Evolutionary conservation across 352 stramenopile genomes (phyloP), one percentile per base, ranked within the genome.

Genomic region (Pythium dissotocum): DNA sequence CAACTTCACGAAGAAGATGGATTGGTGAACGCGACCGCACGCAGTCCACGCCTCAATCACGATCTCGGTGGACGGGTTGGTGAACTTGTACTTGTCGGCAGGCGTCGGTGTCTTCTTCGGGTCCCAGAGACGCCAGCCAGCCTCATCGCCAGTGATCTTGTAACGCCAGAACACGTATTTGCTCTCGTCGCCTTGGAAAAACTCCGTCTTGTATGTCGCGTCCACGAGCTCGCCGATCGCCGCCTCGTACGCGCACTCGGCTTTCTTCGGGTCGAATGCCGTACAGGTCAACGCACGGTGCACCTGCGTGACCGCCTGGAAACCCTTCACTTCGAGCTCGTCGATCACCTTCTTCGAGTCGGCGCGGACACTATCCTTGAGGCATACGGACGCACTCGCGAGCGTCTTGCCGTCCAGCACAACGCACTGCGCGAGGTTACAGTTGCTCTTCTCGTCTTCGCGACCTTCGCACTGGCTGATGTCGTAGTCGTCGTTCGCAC

Each of bases 141-240:
- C 65, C 5, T 40, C 60, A 40, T 80, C 69, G 33, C 71, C 75
- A 1, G 70, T 49, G 36, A 91, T 59, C 30, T 78, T 78, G 71
- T 82, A 91, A 38, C 83, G 82, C 85, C 85, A 93, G 61, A 79
- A 87, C 1, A 90, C 79, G 48, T 79, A 93, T 26, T 60, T 58
- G 21, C 42, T 30, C 7, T 10, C 36, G 18, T 44, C 10, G 10
- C 33, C 60, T 32, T 42, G 48, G 9, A 42, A 38, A 1, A 76
- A 55, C n/a, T 72, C 78, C 28, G 75, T 54, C 7, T 60, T 68
- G 35, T 72, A 61, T 0, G 54, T 74, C 6, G 73, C 68, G 0
- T 82, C 71, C n/a, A 90, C 62, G 0, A 91, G 61, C 6, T 86
- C 67, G 0, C 65, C 54, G 24, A 89, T 40, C 30, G 73, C 73